Percentiles rank a stretch among this genome's conserved stretches.
phyloP scores from a whole-genome alignment of 176 grass and related monocot genomes.

The Puya raimondii region DNA sequence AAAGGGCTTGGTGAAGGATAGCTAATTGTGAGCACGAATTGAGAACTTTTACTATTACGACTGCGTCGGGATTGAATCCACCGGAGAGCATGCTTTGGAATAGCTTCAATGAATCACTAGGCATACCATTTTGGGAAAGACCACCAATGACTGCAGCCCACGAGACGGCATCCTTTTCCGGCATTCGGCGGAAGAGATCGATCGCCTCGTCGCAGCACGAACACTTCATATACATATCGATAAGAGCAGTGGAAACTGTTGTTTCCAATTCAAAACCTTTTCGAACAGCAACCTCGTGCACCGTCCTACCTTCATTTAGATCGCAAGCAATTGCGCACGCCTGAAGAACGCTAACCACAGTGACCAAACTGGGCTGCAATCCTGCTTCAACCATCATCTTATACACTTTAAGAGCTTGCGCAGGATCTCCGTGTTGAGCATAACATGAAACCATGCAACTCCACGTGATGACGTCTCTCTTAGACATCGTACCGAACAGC shows the following conservation, averaged over 20 bases:
- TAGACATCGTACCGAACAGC: constrained; percentile 28
- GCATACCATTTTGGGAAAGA: constrained; percentile 38
- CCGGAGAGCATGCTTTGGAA: constrained; percentile 45
- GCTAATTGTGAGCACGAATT: constrained; percentile 32
- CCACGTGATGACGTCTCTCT: constrained; percentile 52
- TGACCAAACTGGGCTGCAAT: constrained; percentile 37
- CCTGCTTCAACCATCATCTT: constrained; percentile 39
- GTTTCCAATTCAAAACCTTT: constrained; percentile 47
- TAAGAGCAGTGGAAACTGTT: constrained; percentile 46
- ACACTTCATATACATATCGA: constrained; percentile 83
- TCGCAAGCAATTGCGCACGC: constrained; percentile 40
- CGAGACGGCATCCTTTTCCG: constrained; percentile 55
- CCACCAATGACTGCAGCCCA: constrained; percentile 56
- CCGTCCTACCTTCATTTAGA: constrained; percentile 38
- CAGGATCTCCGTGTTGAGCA: constrained; percentile 28
- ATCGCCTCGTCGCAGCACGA: constrained; percentile 37
- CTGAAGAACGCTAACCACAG: constrained; percentile 43
- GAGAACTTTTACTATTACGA: constrained; percentile 55
- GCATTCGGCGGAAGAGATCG: constrained; percentile 37
- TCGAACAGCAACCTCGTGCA: constrained; percentile 26
- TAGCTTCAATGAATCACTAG: constrained; percentile 26
- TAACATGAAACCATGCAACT: constrained; percentile 51
- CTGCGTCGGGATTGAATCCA: constrained; percentile 33
- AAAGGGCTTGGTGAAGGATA: constrained; percentile 32
- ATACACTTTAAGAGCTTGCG: constrained; percentile 33